Evolutionary conservation across 805 yeast species (phyloP).

Genomic region (Yueomyces sinensis): DNA sequence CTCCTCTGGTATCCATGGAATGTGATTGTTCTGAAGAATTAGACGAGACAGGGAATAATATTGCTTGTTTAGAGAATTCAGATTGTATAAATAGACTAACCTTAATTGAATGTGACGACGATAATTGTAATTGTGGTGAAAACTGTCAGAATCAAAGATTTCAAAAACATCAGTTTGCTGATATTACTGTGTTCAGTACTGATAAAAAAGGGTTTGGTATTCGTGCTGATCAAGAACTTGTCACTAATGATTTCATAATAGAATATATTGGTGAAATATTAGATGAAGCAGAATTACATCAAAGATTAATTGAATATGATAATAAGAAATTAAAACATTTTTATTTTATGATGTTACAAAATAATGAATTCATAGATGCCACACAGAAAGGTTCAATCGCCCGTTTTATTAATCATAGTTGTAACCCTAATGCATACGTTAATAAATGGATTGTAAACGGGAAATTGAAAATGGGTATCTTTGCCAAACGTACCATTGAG

Average conservation of each 20-base stretch:
- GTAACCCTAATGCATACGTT: constrained; percentile 88
- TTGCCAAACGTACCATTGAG: constrained; percentile 60
- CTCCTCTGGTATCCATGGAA: constrained; percentile 65
- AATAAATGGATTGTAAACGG: constrained; percentile 97
- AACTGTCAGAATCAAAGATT: constrained; percentile 81
- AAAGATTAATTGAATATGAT: constrained; percentile 65
- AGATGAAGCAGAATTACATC: constrained; percentile 61
- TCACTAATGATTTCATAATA: constrained; percentile 60
- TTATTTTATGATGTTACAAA: constrained; percentile 91
- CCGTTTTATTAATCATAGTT: constrained; percentile 88
- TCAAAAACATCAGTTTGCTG: constrained; percentile 61
- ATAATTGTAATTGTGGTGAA: constrained; percentile 57
- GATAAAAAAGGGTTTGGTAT: constrained; percentile 84
- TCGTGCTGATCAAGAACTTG: constrained; percentile 48
- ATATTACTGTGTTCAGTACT: constrained; percentile 71
- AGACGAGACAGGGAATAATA: constrained; percentile 26
- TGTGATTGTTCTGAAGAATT: constrained; percentile 69
- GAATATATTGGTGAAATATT: constrained; percentile 94
- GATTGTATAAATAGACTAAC: constrained; percentile 90
- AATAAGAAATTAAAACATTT: constrained; percentile 60
- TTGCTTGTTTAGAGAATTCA: constrained; percentile 77
- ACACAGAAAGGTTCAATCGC: constrained; percentile 81
- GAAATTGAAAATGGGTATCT: constrained; percentile 86
- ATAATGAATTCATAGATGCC: constrained; percentile 90
- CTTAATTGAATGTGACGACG: constrained; percentile 78